A percentile compares a stretch with the other conserved stretches of the same genome.
phyloP scores from a whole-genome alignment of 192 early-diverging fungal genomes.

The Backusella luteola region DNA sequence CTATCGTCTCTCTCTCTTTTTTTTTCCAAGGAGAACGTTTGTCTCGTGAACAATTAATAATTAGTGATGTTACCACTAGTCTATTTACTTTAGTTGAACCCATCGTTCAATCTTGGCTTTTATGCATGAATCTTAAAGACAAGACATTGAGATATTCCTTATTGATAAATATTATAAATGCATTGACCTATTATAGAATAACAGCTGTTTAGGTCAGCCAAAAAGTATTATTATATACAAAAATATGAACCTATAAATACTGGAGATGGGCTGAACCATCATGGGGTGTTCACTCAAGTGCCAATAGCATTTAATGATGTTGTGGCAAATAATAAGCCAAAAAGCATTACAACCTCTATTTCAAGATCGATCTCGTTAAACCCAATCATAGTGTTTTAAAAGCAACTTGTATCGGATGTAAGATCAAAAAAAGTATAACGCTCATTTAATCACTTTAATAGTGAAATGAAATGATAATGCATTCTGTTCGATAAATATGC shows the following conservation, averaged over 20 bases:
- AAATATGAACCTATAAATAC: neutral
- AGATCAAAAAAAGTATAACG: neutral
- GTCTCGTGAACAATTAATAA: neutral
- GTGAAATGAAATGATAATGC: neutral
- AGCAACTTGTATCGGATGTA: neutral
- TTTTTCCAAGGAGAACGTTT: neutral
- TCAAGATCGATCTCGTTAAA: neutral
- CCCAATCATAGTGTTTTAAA: neutral
- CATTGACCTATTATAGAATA: too few species aligned
- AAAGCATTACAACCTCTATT: neutral
- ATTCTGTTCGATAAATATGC: neutral
- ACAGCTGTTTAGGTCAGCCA: too few species aligned
- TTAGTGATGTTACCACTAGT: neutral
- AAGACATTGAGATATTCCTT: neutral
- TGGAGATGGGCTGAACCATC: neutral
- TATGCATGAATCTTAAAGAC: neutral
- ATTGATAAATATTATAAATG: too few species aligned
- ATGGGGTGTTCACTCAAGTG: neutral
- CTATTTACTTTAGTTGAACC: neutral
- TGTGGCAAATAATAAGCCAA: neutral
- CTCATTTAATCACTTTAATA: neutral
- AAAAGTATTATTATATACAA: too few species aligned
- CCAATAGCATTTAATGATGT: neutral
- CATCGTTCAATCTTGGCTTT: too few species aligned
- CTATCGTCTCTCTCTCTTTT: neutral